These are phyloP conservation scores for Litsea cubeba DNA, from an alignment of 164 flowering plant genomes.

Conservation along the genomic window DNA sequence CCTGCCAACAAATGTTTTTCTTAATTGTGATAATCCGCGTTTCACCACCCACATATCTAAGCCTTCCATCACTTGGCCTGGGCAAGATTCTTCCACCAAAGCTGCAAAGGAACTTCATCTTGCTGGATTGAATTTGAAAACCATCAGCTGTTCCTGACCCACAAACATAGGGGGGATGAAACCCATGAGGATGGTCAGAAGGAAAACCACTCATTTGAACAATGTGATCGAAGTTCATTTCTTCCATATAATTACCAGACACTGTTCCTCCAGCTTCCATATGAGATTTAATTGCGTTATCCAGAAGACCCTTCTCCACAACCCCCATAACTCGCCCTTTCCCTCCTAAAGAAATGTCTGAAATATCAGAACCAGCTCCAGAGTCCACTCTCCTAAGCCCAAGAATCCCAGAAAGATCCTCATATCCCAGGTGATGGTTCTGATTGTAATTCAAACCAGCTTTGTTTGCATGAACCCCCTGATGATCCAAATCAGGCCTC, in stretches of 20 bases:
- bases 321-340: constrained; percentile 13
- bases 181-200: constrained; percentile 29
- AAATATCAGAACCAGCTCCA: constrained; percentile 18
- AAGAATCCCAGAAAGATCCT: constrained; percentile 41
- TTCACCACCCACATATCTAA: constrained; percentile 89
- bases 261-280: constrained; percentile 22
- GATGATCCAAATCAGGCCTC: constrained; percentile 21
- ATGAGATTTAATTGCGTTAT: constrained; percentile 19
- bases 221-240: constrained; percentile 19
- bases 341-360: constrained; percentile 6
- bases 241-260: constrained; percentile 18
- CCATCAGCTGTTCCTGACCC: constrained; percentile 29
- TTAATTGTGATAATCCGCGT: constrained; percentile 72
- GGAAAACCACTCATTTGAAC: constrained; percentile 17
- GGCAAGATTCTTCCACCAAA: constrained; percentile 85
- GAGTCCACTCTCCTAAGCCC: constrained; percentile 40
- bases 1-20: constrained; percentile 38
- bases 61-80: constrained; percentile 75
- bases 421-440: constrained; percentile 25
- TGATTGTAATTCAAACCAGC: constrained; percentile 22
- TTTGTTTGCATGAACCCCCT: constrained; percentile 11
- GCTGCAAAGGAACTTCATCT: constrained; percentile 81
- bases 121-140: constrained; percentile 34
- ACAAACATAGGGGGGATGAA: constrained; percentile 12
- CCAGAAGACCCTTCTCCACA: constrained; percentile 24